Conservation (phyloP, 1,284 basidiomycete genomes). For the Peniophora sp. region DNA sequence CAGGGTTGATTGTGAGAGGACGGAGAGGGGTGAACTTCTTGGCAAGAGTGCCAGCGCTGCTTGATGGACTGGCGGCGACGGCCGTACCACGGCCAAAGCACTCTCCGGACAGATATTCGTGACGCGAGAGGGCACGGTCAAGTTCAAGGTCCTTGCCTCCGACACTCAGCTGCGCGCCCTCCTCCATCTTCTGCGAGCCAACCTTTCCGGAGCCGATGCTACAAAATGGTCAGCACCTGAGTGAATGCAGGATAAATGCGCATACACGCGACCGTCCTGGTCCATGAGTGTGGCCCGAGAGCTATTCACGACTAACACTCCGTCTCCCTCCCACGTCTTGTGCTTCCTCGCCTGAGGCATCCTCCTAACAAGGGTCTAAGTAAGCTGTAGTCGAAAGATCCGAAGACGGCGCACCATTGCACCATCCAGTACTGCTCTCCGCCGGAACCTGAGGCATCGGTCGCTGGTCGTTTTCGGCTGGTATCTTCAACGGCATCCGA, state of each 20-base stretch:
- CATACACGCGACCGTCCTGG: constrained; percentile 53
- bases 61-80: constrained; percentile 12
- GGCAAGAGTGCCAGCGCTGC: constrained; percentile 16
- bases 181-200: constrained; percentile 22
- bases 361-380: constrained; percentile 39
- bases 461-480: constrained; percentile 27
- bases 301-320: constrained; percentile 48
- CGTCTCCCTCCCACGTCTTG: constrained; percentile 89
- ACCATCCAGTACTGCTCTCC: constrained; percentile 57
- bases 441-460: constrained; percentile 6
- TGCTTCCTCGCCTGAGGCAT: constrained; percentile 79
- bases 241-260: constrained; percentile 13
- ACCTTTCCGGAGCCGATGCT: constrained; percentile 25
- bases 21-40: constrained; percentile 41
- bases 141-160: constrained; percentile 66
- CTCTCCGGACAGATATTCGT: constrained; percentile 56
- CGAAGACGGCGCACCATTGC: constrained; percentile 43
- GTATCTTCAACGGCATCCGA: constrained; percentile 16
- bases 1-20: constrained; percentile 23
- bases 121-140: constrained; percentile 46
- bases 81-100: constrained; percentile 41
- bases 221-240: constrained; percentile 3
- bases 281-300: constrained; percentile 49
- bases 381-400: neutral
- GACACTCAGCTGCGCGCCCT: constrained; percentile 51